Base-by-base conservation (phyloP, 805 yeast genomes). In the Alloascoidea hylecoeti region DNA sequence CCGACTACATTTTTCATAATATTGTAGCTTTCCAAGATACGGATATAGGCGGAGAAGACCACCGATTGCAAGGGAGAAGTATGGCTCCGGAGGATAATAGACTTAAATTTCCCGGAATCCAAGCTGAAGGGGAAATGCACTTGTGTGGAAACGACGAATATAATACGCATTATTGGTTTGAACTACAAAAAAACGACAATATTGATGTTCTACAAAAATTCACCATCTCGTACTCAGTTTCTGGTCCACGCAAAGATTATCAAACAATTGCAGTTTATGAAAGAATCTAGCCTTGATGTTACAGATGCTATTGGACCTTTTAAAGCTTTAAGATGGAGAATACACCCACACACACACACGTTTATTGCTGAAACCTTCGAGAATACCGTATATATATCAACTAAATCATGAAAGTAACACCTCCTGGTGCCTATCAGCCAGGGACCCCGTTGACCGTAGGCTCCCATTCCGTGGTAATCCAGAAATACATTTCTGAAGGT, bases 371-470 rank as follows among this genome's bases (percentile, higher is more conserved):
- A n/a, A n/a, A n/a, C n/a, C n/a, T n/a, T n/a, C n/a, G n/a, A n/a
- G n/a, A n/a, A n/a, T n/a, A n/a, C n/a, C n/a, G n/a, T n/a, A n/a
- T n/a, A n/a, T n/a, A n/a, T n/a, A n/a, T n/a, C n/a, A n/a, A n/a
- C n/a, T n/a, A n/a, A n/a, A n/a, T n/a, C n/a, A n/a, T n/a, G n/a
- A n/a, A n/a, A n/a, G n/a, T n/a, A n/a, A n/a, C n/a, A n/a, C n/a
- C n/a, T 4, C 66, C 74, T 5, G 65, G 65, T 42, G 74, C 83
- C 4, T 83, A 78, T 50, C 57, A 67, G 6, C 81, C 92, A 5
- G 95, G 95, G 3, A 81, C 92, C 3, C 60, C 61, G 42, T 64
- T 88, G 44, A 72, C 85, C 2, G 95, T 86, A 28, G 96, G 96
- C 6, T 70, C 88, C 3, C 95, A 88, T 57, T 62, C 64, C 37